A percentile compares a stretch with the other conserved stretches of the same genome.
phyloP scores from a whole-genome alignment of 2,329 filamentous ascomycete genomes.

The Didymella segeticola region DNA sequence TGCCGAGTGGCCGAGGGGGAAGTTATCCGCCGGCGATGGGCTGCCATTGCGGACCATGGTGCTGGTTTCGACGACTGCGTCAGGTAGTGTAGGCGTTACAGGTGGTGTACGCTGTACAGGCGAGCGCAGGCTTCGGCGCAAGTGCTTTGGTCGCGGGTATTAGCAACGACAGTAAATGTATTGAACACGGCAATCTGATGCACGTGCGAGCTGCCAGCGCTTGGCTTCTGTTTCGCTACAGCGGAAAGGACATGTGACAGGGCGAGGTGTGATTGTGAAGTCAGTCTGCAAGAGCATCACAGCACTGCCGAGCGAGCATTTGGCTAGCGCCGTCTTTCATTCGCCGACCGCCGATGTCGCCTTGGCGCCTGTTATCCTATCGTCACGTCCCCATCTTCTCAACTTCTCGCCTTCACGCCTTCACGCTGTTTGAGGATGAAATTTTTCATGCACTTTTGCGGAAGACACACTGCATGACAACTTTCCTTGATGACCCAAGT shows the following conservation, averaged over 20 bases:
- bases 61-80: conserved; percentile 6
- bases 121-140: conserved; percentile 13
- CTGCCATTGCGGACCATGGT: conserved; percentile 50
- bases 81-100: too few relatives aligned
- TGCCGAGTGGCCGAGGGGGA: conserved; percentile 46
- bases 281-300: conserved; percentile 9
- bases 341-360: conserved; percentile 5
- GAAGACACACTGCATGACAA: too few relatives aligned
- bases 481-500: too few relatives aligned
- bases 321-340: conserved; percentile 3
- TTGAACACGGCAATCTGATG: neutral
- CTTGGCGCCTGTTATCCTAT: neutral
- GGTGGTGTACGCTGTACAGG: too few relatives aligned
- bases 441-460: too few relatives aligned
- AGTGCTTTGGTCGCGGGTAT: neutral
- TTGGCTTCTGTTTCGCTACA: conserved; percentile 13
- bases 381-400: neutral
- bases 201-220: conserved; percentile 8
- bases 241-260: conserved; percentile 3
- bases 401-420: neutral
- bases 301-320: conserved; percentile 10
- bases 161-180: too few relatives aligned
- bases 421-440: too few relatives aligned
- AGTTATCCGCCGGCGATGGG: conserved; percentile 45
- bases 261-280: conserved; percentile 1